Conservation (phyloP, 2,329 filamentous ascomycete genomes). For the Dryadomyces quercus-mongolicae region DNA sequence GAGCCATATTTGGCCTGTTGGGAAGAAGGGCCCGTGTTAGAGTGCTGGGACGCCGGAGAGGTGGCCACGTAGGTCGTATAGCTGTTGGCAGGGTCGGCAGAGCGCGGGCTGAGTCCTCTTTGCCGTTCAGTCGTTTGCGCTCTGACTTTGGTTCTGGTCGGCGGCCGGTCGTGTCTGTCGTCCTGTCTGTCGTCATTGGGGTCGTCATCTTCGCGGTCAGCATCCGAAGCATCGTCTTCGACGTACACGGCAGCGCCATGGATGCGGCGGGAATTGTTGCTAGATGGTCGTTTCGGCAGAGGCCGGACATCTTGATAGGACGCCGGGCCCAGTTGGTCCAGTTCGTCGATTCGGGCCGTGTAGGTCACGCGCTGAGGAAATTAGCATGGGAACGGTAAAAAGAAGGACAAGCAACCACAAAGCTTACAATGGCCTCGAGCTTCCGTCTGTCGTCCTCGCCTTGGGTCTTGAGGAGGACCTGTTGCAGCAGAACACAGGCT, state of each 20-base stretch:
- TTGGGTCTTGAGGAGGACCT: constrained; percentile 75
- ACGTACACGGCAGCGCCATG: constrained; percentile 16
- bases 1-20: constrained; percentile 13
- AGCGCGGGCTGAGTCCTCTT: constrained; percentile 12
- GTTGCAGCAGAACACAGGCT: constrained; percentile 75
- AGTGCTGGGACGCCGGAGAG: constrained; percentile 14
- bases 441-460: constrained; percentile 82
- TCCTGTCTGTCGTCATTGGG: constrained; percentile 16
- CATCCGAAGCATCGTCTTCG: constrained; percentile 20
- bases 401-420: neutral
- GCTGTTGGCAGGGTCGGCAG: constrained; percentile 24
- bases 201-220: constrained; percentile 15
- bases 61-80: constrained; percentile 16
- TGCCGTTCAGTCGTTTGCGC: too few species aligned
- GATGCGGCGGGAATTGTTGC: constrained; percentile 19
- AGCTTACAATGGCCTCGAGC: constrained; percentile 72
- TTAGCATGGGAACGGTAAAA: neutral
- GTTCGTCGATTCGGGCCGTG: constrained; percentile 75
- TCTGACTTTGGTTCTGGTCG: neutral
- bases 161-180: constrained; percentile 16
- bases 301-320: constrained; percentile 53
- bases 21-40: neutral
- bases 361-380: constrained; percentile 72
- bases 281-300: constrained; percentile 58
- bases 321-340: constrained; percentile 57